A percentile compares a stretch with the other conserved stretches of the same genome.
Evolutionary conservation across 75 land plant genomes (phyloP).

Genomic region (Picea sitchensis): DNA sequence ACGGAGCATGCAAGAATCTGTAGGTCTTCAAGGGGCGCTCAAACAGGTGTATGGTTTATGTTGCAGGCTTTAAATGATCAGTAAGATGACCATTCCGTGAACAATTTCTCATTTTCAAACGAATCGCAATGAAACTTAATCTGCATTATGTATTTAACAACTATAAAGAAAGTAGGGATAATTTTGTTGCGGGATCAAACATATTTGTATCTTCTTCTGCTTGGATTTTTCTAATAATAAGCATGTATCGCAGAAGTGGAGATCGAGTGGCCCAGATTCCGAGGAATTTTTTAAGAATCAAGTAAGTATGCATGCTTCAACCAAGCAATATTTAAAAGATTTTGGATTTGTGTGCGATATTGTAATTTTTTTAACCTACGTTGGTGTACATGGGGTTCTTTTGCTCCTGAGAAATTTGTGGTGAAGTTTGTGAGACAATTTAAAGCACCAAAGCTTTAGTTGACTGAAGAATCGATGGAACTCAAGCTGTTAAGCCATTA

Average conservation of each 20-base stretch:
- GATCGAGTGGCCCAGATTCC: conserved; percentile 56
- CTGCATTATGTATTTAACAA: background rate
- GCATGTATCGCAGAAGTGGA: conserved; percentile 38
- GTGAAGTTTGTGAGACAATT: background rate
- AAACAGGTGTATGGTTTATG: conserved; percentile 52
- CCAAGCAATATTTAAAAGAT: background rate
- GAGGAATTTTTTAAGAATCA: conserved; percentile 62
- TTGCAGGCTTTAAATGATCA: conserved; percentile 48
- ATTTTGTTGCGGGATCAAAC: background rate
- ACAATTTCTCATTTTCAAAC: background rate
- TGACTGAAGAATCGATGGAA: background rate
- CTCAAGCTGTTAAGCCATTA: background rate
- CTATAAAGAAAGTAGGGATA: background rate
- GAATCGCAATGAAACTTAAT: background rate
- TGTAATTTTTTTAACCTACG: background rate
- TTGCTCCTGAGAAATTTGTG: background rate
- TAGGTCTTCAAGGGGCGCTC: conserved; percentile 29
- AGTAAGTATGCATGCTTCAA: conserved; percentile 21
- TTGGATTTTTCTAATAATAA: background rate
- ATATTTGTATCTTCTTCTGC: background rate
- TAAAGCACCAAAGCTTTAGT: background rate
- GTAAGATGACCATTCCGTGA: conserved; percentile 21
- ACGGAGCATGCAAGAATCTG: conserved; percentile 15
- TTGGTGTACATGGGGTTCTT: background rate
- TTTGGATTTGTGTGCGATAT: background rate